Evolutionary conservation across 2,329 filamentous ascomycete genomes (phyloP), one percentile per base, ranked within the genome.

Genomic region (Paraconiothyrium sp.): DNA sequence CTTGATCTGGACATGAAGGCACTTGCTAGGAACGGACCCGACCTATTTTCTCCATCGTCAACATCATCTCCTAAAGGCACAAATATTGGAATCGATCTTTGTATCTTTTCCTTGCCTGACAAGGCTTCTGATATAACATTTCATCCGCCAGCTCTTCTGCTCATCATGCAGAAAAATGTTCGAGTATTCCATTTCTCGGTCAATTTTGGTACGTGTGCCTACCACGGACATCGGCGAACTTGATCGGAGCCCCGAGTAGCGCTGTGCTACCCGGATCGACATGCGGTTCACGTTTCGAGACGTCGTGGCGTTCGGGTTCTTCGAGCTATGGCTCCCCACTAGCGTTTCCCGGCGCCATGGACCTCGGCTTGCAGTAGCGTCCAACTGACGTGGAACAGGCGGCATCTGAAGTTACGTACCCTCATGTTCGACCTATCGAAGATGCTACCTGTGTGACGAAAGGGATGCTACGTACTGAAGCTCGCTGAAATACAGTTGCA

Each of bases 251-350:
- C 35, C 35, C 10, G 35, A 44, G n/a, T 44, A 44, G 41, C 41
- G 35, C 24, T 13, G 43, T 4, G 11, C 4, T 20, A 24, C 27
- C 27, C 34, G 11, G 13, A 4, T 22, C 4, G n/a, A 22, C 14
- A 27, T 57, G 43, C 30, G 4, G 4, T 35, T 39, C 44, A 57
- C n/a, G 37, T 39, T 35, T 8, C 32, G 13, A 52, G 10, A 35
- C 13, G 50, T 30, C 4, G 22, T n/a, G 24, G 14, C 24, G 22
- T 41, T 20, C 7, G 16, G 24, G 32, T 46, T 39, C 39, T 57
- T 34, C 24, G 20, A 51, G n/a, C 24, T 41, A 58, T 64, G 64
- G 64, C 64, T 66, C 64, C 64, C 64, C 62, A 61, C 62, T 52
- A 46, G 48, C 20, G 30, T 59, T 58, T 50, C 60, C 64, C 64